Conservation (phyloP, 2,329 filamentous ascomycete species). For the Verticillium albo-atrum region DNA sequence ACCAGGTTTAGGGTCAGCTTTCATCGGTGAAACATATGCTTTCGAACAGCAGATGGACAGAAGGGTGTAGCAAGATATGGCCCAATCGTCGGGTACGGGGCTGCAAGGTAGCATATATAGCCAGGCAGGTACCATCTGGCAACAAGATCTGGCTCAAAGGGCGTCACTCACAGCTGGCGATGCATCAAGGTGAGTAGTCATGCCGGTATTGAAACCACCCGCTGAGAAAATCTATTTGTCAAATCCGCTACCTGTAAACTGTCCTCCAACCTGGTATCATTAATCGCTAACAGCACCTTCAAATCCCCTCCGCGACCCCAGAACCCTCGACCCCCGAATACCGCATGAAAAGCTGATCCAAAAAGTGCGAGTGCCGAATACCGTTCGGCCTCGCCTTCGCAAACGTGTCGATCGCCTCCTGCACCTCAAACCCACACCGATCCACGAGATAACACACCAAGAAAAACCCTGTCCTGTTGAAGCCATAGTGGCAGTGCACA, state of each 20-base stretch:
- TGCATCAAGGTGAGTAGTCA: no score
- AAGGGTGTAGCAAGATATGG: no score
- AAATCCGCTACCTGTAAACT: not conserved
- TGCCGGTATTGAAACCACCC: not conserved
- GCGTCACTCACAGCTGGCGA: no score
- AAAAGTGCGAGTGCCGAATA: constrained; percentile 85
- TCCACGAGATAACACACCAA: constrained; percentile 90
- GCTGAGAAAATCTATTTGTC: not conserved
- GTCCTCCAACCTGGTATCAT: not conserved
- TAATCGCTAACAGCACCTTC: not conserved
- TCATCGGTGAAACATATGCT: no score
- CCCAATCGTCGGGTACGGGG: no score
- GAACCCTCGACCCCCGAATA: constrained; percentile 45
- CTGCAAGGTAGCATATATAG: no score
- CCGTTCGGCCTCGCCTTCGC: constrained; percentile 68
- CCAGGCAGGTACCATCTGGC: no score
- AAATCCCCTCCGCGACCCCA: not conserved
- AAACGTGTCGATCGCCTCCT: constrained; percentile 78
- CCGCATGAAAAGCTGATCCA: constrained; percentile 76
- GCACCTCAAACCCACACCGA: constrained; percentile 63
- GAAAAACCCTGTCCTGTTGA: constrained; percentile 90
- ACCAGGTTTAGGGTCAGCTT: no score
- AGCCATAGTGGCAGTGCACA: constrained; percentile 94
- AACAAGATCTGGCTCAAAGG: no score
- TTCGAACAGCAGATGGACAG: no score